phyloP scores from a whole-genome alignment of 305 asterid species.

The Plantago coronopus region DNA sequence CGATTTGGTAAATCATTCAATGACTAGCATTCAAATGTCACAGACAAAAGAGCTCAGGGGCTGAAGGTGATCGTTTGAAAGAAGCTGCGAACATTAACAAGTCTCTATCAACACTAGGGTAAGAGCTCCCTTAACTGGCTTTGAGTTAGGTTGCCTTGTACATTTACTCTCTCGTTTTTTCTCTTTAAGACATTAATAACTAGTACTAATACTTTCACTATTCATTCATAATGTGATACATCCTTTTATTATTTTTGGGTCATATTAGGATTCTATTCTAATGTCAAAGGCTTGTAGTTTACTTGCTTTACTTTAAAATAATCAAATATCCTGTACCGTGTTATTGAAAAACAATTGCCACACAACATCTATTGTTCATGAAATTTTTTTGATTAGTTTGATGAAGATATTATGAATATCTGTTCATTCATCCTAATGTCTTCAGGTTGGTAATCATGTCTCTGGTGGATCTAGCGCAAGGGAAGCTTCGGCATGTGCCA shows the following conservation, averaged over 20 bases:
- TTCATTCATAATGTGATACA: too few species aligned
- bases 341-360: too few species aligned
- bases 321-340: too few species aligned
- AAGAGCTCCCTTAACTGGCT: conserved; percentile 30
- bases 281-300: too few species aligned
- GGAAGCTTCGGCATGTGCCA: conserved; percentile 78
- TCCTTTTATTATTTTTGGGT: too few species aligned
- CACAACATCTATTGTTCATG: not conserved
- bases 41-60: conserved; percentile 87
- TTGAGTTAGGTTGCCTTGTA: not conserved
- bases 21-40: conserved; percentile 25
- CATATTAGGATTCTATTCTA: too few species aligned
- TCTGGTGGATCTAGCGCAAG: conserved; percentile 83
- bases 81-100: conserved; percentile 88
- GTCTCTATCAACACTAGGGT: conserved; percentile 88
- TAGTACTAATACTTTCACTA: too few species aligned
- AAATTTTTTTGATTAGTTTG: conserved; percentile 15
- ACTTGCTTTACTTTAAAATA: too few species aligned
- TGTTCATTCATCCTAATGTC: conserved; percentile 18
- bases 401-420: not conserved
- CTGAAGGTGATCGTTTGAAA: conserved; percentile 84
- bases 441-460: conserved; percentile 79
- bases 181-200: not conserved
- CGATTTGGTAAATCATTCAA: conserved; percentile 13
- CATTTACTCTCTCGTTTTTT: not conserved